Evolutionary conservation across 306 rosid genomes (phyloP).

Genomic region (Aeschynomene evenia): DNA sequence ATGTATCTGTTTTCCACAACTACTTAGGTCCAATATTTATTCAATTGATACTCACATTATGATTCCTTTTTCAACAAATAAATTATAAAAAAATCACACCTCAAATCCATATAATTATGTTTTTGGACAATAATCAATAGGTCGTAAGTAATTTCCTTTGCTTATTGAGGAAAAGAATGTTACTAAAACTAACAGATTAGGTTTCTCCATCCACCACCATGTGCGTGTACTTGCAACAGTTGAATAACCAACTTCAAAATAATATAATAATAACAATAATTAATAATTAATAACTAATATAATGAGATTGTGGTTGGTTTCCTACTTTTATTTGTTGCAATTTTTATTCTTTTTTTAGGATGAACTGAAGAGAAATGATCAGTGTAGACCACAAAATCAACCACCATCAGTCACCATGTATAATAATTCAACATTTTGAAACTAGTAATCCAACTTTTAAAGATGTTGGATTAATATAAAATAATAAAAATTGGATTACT

Average conservation of each 20-base stretch:
- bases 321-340: too few species aligned
- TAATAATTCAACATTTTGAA: too few species aligned
- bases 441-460: too few species aligned
- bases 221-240: neutral
- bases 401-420: too few species aligned
- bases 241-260: neutral
- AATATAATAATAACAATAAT: neutral
- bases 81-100: neutral
- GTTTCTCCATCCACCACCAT: neutral
- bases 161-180: neutral
- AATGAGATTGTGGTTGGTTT: too few species aligned
- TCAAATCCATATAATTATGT: neutral
- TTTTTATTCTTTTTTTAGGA: too few species aligned
- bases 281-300: too few species aligned
- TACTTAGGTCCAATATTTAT: neutral
- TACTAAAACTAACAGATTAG: neutral
- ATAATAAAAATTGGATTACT: too few species aligned
- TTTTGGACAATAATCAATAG: neutral
- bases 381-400: too few species aligned
- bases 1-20: neutral
- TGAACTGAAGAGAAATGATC: too few species aligned
- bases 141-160: neutral
- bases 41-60: neutral
- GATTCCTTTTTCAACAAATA: neutral
- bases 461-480: too few species aligned